A percentile compares a stretch with the other conserved stretches of the same genome.
Conservation (phyloP, 345 rosid species). For the Alliaria petiolata region DNA sequence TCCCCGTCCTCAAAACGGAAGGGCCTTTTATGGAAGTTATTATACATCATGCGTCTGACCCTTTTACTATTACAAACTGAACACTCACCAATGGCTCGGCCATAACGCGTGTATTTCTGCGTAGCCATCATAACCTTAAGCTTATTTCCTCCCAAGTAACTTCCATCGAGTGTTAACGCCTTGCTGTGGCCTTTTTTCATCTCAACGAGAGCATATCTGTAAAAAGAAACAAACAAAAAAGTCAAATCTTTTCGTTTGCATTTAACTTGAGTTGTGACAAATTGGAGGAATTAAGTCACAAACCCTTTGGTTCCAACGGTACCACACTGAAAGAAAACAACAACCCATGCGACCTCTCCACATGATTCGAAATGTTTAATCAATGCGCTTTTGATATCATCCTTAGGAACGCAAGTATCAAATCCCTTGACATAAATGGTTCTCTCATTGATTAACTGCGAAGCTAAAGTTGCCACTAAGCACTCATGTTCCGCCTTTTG, state of each 20-base stretch:
- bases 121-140: conserved; percentile 52
- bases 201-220: conserved; percentile 61
- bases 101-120: conserved; percentile 8
- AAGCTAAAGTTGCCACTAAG: too few species aligned
- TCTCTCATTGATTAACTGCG: not conserved
- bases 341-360: conserved; percentile 50
- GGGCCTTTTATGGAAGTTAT: too few species aligned
- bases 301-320: conserved; percentile 43
- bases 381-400: not conserved
- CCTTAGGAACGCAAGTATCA: not conserved
- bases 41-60: too few species aligned
- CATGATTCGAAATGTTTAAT: conserved; percentile 26
- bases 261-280: not conserved
- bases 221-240: not conserved
- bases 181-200: conserved; percentile 41
- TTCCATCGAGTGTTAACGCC: conserved; percentile 50
- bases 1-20: too few species aligned
- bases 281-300: conserved; percentile 4
- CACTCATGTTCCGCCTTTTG: too few species aligned
- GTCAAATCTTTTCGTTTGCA: not conserved
- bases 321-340: conserved; percentile 47
- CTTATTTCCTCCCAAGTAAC: conserved; percentile 35
- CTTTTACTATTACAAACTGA: too few species aligned
- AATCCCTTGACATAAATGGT: not conserved
- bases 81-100: too few species aligned